Percentiles rank a stretch among this genome's conserved stretches.
Evolutionary conservation across 352 stramenopile species (phyloP).

Genomic region (Lagenidium sp.): DNA sequence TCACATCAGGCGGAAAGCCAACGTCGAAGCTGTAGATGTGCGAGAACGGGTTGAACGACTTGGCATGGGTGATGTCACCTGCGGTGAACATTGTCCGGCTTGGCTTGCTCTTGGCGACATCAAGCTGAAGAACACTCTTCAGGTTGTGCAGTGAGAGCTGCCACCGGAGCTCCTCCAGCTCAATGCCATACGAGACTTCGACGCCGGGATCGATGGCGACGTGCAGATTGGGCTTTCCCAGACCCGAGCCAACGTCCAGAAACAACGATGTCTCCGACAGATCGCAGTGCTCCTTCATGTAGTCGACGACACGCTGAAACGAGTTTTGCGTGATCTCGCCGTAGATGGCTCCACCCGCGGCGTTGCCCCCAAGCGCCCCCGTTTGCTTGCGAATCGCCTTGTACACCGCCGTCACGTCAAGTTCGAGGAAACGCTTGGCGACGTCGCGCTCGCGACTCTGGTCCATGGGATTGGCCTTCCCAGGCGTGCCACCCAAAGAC

Average conservation of each 20-base stretch:
- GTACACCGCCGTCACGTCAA: constrained; percentile 85
- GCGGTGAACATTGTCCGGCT: constrained; percentile 85
- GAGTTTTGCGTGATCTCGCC: constrained; percentile 96
- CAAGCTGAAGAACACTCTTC: constrained; percentile 74
- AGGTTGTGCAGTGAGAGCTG: constrained; percentile 93
- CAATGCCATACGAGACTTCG: constrained; percentile 93
- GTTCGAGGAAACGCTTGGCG: constrained; percentile 64
- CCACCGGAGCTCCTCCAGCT: constrained; percentile 94
- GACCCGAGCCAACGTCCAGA: constrained; percentile 94
- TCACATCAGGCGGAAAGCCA: constrained; percentile 93
- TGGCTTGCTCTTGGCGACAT: constrained; percentile 45
- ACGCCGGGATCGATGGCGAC: constrained; percentile 93
- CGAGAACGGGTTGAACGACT: constrained; percentile 95
- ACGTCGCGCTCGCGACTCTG: constrained; percentile 51
- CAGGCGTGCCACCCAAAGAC: constrained; percentile 45
- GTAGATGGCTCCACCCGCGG: constrained; percentile 95
- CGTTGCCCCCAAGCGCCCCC: constrained; percentile 92
- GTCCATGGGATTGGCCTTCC: constrained; percentile 65
- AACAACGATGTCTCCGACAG: constrained; percentile 88
- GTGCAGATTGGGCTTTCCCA: constrained; percentile 98
- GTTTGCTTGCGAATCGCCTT: constrained; percentile 92
- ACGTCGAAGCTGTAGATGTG: constrained; percentile 99
- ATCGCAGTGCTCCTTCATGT: constrained; percentile 90
- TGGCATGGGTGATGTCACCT: constrained; percentile 92
- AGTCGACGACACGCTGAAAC: constrained; percentile 96